Conservation (phyloP, 1,284 basidiomycete species). For the Mycosarcoma maydis region DNA sequence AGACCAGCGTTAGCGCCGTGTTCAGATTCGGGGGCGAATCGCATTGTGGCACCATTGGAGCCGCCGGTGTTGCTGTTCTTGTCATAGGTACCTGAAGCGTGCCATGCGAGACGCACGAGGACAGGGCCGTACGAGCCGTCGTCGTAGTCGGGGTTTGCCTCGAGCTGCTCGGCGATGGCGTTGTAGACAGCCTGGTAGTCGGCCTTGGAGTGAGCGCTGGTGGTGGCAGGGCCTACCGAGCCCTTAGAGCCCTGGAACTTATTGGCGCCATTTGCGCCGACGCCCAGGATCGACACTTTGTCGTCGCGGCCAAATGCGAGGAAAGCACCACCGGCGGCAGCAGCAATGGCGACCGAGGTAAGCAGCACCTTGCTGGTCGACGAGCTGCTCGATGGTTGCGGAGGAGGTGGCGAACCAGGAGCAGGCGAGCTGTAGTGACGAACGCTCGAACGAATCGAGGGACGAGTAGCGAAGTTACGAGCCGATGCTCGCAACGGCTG, state of each 20-base stretch:
- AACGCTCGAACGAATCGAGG: constrained; percentile 36
- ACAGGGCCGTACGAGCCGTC: constrained; percentile 69
- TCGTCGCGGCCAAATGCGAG: constrained; percentile 37
- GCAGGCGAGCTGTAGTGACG: constrained; percentile 48
- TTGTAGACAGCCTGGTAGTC: constrained; percentile 66
- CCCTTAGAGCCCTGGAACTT: constrained; percentile 48
- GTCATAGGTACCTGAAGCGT: constrained; percentile 78
- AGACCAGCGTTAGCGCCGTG: constrained; percentile 91
- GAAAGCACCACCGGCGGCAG: constrained; percentile 48
- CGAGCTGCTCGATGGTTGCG: constrained; percentile 35
- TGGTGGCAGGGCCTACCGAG: constrained; percentile 20
- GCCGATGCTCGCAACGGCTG: constrained; percentile 36
- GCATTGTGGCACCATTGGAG: constrained; percentile 67
- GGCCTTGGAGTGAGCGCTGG: constrained; percentile 39
- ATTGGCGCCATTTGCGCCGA: constrained; percentile 50
- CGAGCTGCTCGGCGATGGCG: constrained; percentile 59
- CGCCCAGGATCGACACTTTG: constrained; percentile 47
- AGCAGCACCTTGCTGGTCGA: constrained; percentile 45
- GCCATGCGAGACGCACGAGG: constrained; percentile 89
- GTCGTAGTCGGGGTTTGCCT: constrained; percentile 59
- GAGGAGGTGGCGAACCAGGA: constrained; percentile 42
- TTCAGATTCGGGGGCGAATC: constrained; percentile 69
- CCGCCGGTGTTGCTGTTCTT: constrained; percentile 87
- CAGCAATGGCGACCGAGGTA: constrained; percentile 46
- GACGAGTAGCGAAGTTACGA: constrained; percentile 40